Percentiles rank a stretch among this genome's conserved stretches.
Conservation (phyloP, 2,329 filamentous ascomycete species). For the Fusarium secorum region DNA sequence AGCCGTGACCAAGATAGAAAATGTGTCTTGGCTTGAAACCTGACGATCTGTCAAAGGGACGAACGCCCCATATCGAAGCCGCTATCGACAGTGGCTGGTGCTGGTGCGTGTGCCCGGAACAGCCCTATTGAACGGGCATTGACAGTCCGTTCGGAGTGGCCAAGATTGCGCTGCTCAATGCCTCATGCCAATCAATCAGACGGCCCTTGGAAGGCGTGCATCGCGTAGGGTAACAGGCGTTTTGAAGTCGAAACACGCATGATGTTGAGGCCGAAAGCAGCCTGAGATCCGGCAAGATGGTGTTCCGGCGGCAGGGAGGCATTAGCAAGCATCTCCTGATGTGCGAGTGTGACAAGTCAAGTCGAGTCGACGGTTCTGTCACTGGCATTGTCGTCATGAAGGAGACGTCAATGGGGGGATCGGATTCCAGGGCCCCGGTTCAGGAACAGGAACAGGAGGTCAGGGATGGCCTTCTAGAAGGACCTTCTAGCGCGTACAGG, state of each 20-base stretch:
- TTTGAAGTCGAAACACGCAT: conserved; percentile 34
- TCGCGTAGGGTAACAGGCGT: conserved; percentile 29
- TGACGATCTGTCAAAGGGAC: conserved; percentile 11
- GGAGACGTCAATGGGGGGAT: conserved; percentile 32
- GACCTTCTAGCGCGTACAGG: conserved; percentile 41
- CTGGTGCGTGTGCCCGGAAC: conserved; percentile 12
- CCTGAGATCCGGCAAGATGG: conserved; percentile 9
- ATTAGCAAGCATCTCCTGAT: conserved; percentile 27
- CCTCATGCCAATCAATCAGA: conserved; percentile 31
- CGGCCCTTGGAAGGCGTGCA: conserved; percentile 20
- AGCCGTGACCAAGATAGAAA: conserved; percentile 10
- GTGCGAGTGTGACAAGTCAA: conserved; percentile 24
- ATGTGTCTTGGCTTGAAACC: conserved; percentile 13
- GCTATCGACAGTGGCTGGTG: conserved; percentile 14
- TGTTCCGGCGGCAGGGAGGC: conserved; percentile 23
- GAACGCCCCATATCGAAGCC: background rate
- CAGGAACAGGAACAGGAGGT: conserved; percentile 35
- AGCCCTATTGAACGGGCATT: conserved; percentile 34
- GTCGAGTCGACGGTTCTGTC: conserved; percentile 9
- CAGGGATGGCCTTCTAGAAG: conserved; percentile 41
- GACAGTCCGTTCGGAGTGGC: conserved; percentile 26
- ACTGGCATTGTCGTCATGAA: conserved; percentile 35
- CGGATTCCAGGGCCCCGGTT: conserved; percentile 36
- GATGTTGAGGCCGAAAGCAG: conserved; percentile 26
- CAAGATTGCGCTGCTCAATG: conserved; percentile 41